Evolutionary conservation across 345 rosid species (phyloP).

Genomic region (Geranium rotundifolium): DNA sequence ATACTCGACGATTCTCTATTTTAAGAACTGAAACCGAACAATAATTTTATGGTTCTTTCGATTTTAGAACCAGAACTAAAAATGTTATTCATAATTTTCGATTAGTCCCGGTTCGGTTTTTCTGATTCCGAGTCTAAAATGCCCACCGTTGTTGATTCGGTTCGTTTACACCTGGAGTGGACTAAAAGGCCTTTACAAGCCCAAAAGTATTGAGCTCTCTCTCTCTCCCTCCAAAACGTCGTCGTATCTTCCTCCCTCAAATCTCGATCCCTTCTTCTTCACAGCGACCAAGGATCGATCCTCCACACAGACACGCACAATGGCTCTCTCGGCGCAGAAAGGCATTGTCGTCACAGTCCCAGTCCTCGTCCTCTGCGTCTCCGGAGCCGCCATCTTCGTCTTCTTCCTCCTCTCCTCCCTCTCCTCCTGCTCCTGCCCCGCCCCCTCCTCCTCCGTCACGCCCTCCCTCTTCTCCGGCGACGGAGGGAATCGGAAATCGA

Average conservation of each 20-base stretch:
- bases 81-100: too few species aligned
- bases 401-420: conserved; percentile 69
- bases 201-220: too few species aligned
- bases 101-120: too few species aligned
- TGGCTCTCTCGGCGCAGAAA: conserved; percentile 36
- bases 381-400: conserved; percentile 47
- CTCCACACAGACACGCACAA: not conserved
- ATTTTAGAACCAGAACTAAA: too few species aligned
- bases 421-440: conserved; percentile 52
- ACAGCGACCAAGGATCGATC: not conserved
- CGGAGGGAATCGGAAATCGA: conserved; percentile 11
- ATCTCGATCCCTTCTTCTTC: not conserved
- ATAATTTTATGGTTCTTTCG: too few species aligned
- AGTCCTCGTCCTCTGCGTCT: conserved; percentile 47
- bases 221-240: not conserved
- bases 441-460: conserved; percentile 12
- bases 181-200: too few species aligned
- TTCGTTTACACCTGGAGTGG: too few species aligned
- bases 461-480: conserved; percentile 10
- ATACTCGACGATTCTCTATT: too few species aligned
- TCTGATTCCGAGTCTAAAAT: too few species aligned
- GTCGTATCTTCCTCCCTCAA: not conserved
- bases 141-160: too few species aligned
- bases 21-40: too few species aligned
- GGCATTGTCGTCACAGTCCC: conserved; percentile 60